Percentiles rank a stretch among this genome's conserved stretches.
Conservation (phyloP, 306 rosid species). For the Cucumis sativus region DNA sequence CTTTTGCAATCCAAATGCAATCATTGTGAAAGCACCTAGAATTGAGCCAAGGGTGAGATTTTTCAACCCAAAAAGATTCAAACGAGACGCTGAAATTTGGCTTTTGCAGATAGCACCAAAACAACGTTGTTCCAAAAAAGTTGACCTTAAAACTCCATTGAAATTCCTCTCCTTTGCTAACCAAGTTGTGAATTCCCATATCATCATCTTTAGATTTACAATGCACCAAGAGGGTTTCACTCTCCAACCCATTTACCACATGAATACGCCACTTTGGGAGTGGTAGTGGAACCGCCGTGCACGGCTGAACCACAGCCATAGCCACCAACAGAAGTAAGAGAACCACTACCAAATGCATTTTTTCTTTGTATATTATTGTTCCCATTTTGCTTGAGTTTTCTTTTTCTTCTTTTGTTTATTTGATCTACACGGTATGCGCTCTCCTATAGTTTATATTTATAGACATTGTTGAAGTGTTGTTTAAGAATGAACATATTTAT, state of each 20-base stretch:
- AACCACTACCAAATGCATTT: background rate
- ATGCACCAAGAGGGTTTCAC: background rate
- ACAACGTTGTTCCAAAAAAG: background rate
- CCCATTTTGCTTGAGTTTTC: background rate
- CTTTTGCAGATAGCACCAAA: background rate
- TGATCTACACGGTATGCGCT: background rate
- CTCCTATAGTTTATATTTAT: background rate
- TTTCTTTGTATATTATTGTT: background rate
- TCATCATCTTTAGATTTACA: slow-evolving; percentile 11
- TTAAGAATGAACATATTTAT: background rate
- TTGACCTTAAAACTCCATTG: slow-evolving; percentile 1
- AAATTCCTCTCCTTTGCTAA: background rate
- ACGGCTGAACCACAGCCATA: background rate
- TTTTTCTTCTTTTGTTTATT: background rate
- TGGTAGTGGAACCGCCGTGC: background rate
- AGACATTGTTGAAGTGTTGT: background rate
- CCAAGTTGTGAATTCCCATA: background rate
- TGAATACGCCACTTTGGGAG: background rate
- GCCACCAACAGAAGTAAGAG: background rate
- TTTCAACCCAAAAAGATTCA: slow-evolving; percentile 3
- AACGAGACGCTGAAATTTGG: background rate
- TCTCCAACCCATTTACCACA: background rate
- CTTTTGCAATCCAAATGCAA: slow-evolving; percentile 15
- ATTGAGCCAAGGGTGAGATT: background rate
- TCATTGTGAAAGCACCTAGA: background rate